Conservation (phyloP, 768 basidiomycete species). For the Thelephora ganbajun region DNA sequence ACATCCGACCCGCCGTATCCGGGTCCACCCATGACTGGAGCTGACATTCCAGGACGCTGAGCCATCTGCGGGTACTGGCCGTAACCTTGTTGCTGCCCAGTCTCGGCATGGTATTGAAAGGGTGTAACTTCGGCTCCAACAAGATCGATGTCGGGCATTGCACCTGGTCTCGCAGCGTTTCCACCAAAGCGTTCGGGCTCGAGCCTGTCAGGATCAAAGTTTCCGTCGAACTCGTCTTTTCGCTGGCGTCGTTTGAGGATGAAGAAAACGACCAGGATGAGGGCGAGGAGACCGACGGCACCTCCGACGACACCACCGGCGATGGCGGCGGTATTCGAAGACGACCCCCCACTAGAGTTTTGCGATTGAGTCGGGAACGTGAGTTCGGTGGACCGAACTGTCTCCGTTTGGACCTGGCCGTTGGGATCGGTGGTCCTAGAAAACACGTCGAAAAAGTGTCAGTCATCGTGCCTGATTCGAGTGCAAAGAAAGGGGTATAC, state of each 20-base stretch:
- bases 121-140: background rate
- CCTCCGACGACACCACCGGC: slow-evolving; percentile 10
- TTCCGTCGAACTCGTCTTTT: slow-evolving; percentile 27
- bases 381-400: slow-evolving; percentile 6
- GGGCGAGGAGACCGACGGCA: background rate
- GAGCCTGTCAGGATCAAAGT: slow-evolving; percentile 30
- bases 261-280: slow-evolving; percentile 5
- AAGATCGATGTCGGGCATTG: background rate
- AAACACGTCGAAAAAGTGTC: background rate
- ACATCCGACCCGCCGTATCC: background rate
- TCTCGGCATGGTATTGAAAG: background rate
- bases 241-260: slow-evolving; percentile 7
- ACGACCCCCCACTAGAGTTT: background rate
- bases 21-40: background rate
- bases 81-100: background rate
- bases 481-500: background rate
- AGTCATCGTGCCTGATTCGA: background rate
- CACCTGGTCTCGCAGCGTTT: background rate
- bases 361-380: background rate
- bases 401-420: background rate
- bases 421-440: background rate
- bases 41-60: background rate
- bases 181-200: background rate
- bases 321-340: slow-evolving; percentile 9
- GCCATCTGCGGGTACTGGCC: background rate